phyloP scores from a whole-genome alignment of 1,284 basidiomycete species.

The Cutaneotrichosporon sp. region DNA sequence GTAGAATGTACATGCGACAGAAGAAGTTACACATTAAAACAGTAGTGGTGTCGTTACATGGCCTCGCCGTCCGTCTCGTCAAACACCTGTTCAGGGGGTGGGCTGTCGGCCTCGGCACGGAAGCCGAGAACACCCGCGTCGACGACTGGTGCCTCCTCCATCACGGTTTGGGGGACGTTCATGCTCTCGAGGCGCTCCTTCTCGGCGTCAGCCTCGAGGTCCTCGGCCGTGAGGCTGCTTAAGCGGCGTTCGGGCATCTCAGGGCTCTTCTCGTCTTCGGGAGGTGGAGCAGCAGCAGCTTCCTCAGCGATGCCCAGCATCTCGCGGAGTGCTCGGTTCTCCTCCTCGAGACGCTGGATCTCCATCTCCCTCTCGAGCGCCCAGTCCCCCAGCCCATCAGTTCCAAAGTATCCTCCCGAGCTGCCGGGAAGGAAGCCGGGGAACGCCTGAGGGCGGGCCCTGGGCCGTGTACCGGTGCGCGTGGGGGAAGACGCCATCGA shows the following conservation, averaged over 20 bases:
- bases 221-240: slow-evolving; percentile 42
- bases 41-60: slow-evolving; percentile 1
- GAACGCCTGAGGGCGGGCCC: slow-evolving; percentile 26
- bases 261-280: slow-evolving; percentile 21
- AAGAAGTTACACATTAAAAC: not conserved
- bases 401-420: slow-evolving; percentile 48
- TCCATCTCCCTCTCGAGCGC: slow-evolving; percentile 78
- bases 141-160: slow-evolving; percentile 4
- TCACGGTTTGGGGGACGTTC: slow-evolving; percentile 7
- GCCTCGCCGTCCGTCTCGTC: slow-evolving; percentile 29
- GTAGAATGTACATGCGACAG: slow-evolving; percentile 2
- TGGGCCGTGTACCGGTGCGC: slow-evolving; percentile 9
- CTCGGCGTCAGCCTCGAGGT: slow-evolving; percentile 43
- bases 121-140: slow-evolving; percentile 21
- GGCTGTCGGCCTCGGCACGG: slow-evolving; percentile 18
- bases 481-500: not conserved
- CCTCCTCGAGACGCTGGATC: slow-evolving; percentile 70
- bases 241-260: slow-evolving; percentile 29
- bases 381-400: slow-evolving; percentile 65
- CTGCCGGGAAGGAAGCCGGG: slow-evolving; percentile 42
- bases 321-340: slow-evolving; percentile 74
- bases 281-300: slow-evolving; percentile 18
- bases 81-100: slow-evolving; percentile 23
- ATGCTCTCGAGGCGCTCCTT: slow-evolving; percentile 33
- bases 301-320: slow-evolving; percentile 63